phyloP scores from a whole-genome alignment of 257 asterid genomes.

The Galeopsis tetrahit region DNA sequence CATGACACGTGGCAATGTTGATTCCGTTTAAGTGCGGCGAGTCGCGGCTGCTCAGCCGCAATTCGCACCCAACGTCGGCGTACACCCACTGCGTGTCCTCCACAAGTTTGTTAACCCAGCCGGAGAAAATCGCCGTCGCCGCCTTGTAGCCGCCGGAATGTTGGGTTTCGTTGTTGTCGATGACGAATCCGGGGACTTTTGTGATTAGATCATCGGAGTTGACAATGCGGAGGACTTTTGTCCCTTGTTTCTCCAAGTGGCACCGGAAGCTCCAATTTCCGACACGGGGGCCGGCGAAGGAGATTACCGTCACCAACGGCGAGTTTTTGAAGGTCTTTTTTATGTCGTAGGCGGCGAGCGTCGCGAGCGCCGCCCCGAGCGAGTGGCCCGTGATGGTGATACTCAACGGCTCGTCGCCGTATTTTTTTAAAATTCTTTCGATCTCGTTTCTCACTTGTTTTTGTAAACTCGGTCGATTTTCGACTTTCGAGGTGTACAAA shows the following conservation, averaged over 20 bases:
- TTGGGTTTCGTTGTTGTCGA: slow-evolving; percentile 36
- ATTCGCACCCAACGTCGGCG: slow-evolving; percentile 95
- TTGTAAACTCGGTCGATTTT: slow-evolving; percentile 58
- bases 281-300: slow-evolving; percentile 94
- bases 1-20: slow-evolving; percentile 76
- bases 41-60: slow-evolving; percentile 83
- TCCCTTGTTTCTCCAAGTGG: slow-evolving; percentile 68
- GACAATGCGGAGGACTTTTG: slow-evolving; percentile 79
- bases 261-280: slow-evolving; percentile 77
- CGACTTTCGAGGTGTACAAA: slow-evolving; percentile 65
- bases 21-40: slow-evolving; percentile 52
- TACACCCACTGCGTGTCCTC: slow-evolving; percentile 81
- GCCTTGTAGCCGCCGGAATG: slow-evolving; percentile 7
- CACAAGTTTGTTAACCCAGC: slow-evolving; percentile 61
- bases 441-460: slow-evolving; percentile 54
- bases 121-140: slow-evolving; percentile 32
- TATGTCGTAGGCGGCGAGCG: slow-evolving; percentile 81
- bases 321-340: slow-evolving; percentile 52
- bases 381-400: slow-evolving; percentile 95
- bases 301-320: slow-evolving; percentile 75
- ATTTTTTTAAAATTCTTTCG: slow-evolving; percentile 43
- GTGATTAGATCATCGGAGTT: slow-evolving; percentile 85
- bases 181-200: slow-evolving; percentile 82
- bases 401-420: slow-evolving; percentile 66
- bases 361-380: slow-evolving; percentile 92